These are phyloP conservation scores for Leccinum imitatum DNA, from an alignment of 768 basidiomycete species.

Conservation along the genomic window DNA sequence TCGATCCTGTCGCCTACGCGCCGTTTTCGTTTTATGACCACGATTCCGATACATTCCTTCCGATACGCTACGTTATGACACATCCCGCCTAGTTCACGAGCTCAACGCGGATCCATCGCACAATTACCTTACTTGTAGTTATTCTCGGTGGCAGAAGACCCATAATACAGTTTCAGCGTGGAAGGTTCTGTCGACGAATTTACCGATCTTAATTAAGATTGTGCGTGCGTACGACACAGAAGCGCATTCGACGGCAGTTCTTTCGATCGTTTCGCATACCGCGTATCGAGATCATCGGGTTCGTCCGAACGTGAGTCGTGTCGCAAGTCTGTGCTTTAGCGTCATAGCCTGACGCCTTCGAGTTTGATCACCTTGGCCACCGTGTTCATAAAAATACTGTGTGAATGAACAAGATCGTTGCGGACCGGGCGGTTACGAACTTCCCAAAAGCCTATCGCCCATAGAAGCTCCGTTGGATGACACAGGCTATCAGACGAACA, in stretches of 20 bases:
- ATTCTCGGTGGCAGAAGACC: conserved; percentile 14
- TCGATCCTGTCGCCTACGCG: neutral
- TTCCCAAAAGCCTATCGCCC: neutral
- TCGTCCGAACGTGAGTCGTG: neutral
- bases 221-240: neutral
- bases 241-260: neutral
- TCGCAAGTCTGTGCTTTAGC: neutral
- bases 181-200: neutral
- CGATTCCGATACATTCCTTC: conserved; percentile 3
- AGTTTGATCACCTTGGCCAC: neutral
- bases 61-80: neutral
- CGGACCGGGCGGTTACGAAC: neutral
- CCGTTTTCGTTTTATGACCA: conserved; percentile 2
- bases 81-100: neutral
- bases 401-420: neutral
- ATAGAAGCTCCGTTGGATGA: neutral
- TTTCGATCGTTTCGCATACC: neutral
- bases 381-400: neutral
- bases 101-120: conserved; percentile 13
- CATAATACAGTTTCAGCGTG: conserved; percentile 17
- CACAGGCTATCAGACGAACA: neutral
- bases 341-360: neutral
- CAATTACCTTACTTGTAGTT: conserved; percentile 24
- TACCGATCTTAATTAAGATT: neutral
- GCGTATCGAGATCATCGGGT: neutral